Evolutionary conservation across 805 yeast genomes (phyloP), one percentile per base, ranked within the genome.

Genomic region (Starmerella vaccinii): DNA sequence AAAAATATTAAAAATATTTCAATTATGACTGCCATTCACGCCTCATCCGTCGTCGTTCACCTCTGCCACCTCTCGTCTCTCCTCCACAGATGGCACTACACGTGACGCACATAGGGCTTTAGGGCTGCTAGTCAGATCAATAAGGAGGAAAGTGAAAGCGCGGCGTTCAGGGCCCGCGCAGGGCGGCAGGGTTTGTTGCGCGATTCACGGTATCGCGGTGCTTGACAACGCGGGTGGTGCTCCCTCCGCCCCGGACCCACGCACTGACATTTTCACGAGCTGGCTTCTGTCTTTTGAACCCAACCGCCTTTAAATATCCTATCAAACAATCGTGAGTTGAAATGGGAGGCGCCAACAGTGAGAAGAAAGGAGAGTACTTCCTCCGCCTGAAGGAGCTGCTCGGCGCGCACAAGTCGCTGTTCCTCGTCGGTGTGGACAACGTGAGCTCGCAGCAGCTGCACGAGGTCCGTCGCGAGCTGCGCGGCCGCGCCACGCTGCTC

Each of bases 381-480:
- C 67, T 80, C 71, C 92, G 87, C 77, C 85, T 92, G 75, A 88
- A 92, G 81, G 84, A 82, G 74, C 81, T 88, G 72, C 80, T 92
- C 70, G 95, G 85, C 74, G 95, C 88, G 74, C 87, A 84, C 95
- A 85, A 86, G 82, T 88, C 97, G 64, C 80, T 90, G 80, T 92
- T 92, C 90, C 74, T 92, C 65, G 97, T 92, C 71, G 97, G 97
- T 76, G 97, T 92, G 67, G 99, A 92, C 80, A 92, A 92, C 81
- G 99, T 92, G 71, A 86, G 97, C 63, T 92, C 99, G 65, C 98
- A 92, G 81, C 98, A 92, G 79, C 89, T 92, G 96, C 99, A 92
- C 79, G 95, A 92, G 81, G 81, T 88, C 79, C 88, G 99, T 84
- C 88, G 84, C 81, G 75, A 87, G 62, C 82, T 92, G 69, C 88